phyloP scores from a whole-genome alignment of 495 filamentous ascomycete genomes.

The Rostrohypoxylon terebratum region DNA sequence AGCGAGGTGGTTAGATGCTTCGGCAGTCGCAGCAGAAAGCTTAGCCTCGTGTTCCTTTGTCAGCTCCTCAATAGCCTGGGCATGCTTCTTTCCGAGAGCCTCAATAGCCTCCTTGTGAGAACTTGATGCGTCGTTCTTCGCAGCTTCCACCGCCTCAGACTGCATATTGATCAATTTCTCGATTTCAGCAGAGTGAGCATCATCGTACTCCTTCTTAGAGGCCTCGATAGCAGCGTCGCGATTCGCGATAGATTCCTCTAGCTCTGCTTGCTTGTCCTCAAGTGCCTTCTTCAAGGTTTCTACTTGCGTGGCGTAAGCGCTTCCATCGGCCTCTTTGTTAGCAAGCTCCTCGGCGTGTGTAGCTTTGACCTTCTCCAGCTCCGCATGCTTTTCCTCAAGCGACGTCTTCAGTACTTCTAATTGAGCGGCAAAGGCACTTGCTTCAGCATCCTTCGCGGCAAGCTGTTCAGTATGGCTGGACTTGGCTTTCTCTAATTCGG shows the following conservation, averaged over 20 bases:
- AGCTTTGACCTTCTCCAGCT: conserved; percentile 45
- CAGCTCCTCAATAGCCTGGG: conserved; percentile 56
- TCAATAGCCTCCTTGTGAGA: conserved; percentile 53
- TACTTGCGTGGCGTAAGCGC: conserved; percentile 41
- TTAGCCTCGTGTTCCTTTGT: conserved; percentile 54
- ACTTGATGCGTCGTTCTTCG: conserved; percentile 50
- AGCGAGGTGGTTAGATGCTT: conserved; percentile 40
- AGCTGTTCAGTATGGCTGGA: conserved; percentile 51
- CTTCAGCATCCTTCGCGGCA: conserved; percentile 45
- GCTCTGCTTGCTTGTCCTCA: conserved; percentile 52
- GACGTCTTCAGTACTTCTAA: conserved; percentile 43
- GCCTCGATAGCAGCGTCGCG: conserved; percentile 55
- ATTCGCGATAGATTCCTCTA: conserved; percentile 54
- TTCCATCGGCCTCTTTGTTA: conserved; percentile 47
- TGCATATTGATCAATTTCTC: conserved; percentile 61
- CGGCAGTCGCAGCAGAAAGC: conserved; percentile 37
- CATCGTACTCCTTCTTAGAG: conserved; percentile 58
- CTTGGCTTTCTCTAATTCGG: conserved; percentile 38
- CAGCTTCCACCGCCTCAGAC: conserved; percentile 56
- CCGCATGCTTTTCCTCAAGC: conserved; percentile 39
- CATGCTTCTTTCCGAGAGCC: conserved; percentile 56
- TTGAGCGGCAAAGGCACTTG: conserved; percentile 45
- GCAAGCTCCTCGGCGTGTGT: conserved; percentile 46
- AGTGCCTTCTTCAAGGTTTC: conserved; percentile 50
- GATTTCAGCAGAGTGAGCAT: conserved; percentile 59